phyloP scores from a whole-genome alignment of 2,329 filamentous ascomycete genomes.

The Ramichloridium luteum region DNA sequence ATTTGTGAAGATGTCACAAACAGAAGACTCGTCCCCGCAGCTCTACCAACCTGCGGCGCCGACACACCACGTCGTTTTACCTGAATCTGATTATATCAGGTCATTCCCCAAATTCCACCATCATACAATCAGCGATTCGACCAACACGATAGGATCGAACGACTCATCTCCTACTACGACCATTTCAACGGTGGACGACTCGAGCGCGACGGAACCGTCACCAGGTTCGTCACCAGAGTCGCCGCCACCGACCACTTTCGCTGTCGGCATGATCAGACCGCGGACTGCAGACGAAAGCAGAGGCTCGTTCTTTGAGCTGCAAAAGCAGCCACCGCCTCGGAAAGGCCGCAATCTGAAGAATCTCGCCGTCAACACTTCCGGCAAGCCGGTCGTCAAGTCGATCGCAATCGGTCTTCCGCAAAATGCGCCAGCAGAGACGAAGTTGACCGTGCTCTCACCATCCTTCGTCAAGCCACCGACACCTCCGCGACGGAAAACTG shows the following conservation, averaged over 20 bases:
- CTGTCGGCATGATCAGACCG: constrained; percentile 40
- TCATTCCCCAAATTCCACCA: constrained; percentile 40
- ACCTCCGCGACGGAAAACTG: constrained; percentile 57
- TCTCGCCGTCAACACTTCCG: constrained; percentile 59
- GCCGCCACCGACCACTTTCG: constrained; percentile 57
- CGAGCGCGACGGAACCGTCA: constrained; percentile 77
- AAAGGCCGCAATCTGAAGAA: constrained; percentile 76
- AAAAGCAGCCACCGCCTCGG: constrained; percentile 40
- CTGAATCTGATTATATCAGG: constrained; percentile 16
- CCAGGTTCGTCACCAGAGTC: constrained; percentile 90
- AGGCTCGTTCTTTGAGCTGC: constrained; percentile 43
- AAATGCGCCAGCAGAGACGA: constrained; percentile 36
- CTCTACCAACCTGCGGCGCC: constrained; percentile 1
- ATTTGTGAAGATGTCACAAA: not conserved
- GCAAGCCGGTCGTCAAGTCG: constrained; percentile 34
- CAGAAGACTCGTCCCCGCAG: not conserved
- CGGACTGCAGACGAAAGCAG: constrained; percentile 38
- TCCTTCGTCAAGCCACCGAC: constrained; percentile 71
- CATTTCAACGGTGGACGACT: constrained; percentile 82
- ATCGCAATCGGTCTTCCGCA: constrained; percentile 41
- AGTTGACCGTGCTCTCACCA: constrained; percentile 57
- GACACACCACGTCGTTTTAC: constrained; percentile 5
- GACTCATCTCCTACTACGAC: constrained; percentile 94
- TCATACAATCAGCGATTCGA: constrained; percentile 66
- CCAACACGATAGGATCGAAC: constrained; percentile 67